Base-by-base conservation (phyloP, 306 rosid genomes). In the Prunus armeniaca region DNA sequence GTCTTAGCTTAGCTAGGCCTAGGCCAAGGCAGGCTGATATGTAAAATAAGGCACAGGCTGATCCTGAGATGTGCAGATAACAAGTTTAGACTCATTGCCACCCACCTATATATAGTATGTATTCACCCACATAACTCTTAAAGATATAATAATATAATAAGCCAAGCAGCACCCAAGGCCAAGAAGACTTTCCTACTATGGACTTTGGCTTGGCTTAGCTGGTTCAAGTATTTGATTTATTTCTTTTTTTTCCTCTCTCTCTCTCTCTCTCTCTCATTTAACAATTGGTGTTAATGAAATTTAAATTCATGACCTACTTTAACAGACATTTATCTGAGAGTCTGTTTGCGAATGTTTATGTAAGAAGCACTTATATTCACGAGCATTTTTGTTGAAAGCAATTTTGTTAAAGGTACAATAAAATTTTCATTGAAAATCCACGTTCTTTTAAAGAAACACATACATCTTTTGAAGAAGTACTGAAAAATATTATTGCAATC, bases 81-180 rank as follows among this genome's bases (percentile, higher is more conserved):
- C 47, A 46, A 27, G 80, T 30, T 63, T 66, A 62, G 72, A 79
- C 71, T 20, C 65, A 43, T 69, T 79, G 22, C 78, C 69, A 87
- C 90, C 88, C 76, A 90, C 93, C 83, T 83, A 85, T 87, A 73
- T 30, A 76, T 9, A 60, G 43, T 6, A 7, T 38, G 9, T 1
- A 7, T 38, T 38, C 5, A 67, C 9, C 12, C 6, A 25, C 0
- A 71, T 1, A 13, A 17, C 19, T 19, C 1, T 19, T 2, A 30
- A 22, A 47, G 0, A 20, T n/a, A n/a, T 5, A 20, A 20, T 43
- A 66, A 41, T 41, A 14, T 32, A 32, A 70, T 30, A 19, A 72
- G 19, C 56, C 49, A 72, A 72, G 15, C 64, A 34, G 52, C 46
- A 5, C 67, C 6, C 13, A 28, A 62, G 43, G 43, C 45, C 43